Percentiles rank a stretch among this genome's conserved stretches.
phyloP scores from a whole-genome alignment of 2,329 filamentous ascomycete genomes.

The Chaetomiaceae sp. region DNA sequence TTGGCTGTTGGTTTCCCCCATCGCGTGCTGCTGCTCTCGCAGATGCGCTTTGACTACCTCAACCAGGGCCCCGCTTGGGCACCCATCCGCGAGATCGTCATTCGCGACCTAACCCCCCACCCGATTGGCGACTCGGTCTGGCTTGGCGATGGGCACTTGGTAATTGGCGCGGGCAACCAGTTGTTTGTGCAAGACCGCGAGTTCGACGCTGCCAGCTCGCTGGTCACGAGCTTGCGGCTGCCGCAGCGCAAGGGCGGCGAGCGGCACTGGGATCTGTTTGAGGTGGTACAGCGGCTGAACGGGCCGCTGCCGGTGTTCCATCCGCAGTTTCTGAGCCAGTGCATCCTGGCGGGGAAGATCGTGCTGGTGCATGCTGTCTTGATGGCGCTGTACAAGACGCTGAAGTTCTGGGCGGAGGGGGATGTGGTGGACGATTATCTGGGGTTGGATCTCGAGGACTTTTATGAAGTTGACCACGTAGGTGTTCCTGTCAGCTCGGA shows the following conservation, averaged over 20 bases:
- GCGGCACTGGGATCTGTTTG: constrained; percentile 62
- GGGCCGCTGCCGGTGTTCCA: constrained; percentile 86
- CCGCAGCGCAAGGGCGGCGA: constrained; percentile 41
- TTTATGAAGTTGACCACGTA: constrained; percentile 40
- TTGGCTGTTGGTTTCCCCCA: constrained; percentile 90
- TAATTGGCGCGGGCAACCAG: constrained; percentile 87
- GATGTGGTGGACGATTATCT: constrained; percentile 76
- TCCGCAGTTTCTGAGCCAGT: constrained; percentile 83
- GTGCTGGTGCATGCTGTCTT: constrained; percentile 66
- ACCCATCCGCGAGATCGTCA: constrained; percentile 73
- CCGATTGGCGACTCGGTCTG: constrained; percentile 91
- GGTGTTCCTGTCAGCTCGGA: constrained; percentile 17
- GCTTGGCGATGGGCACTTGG: constrained; percentile 76
- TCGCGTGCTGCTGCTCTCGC: constrained; percentile 71
- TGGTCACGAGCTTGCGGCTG: constrained; percentile 48
- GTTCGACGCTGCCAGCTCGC: constrained; percentile 57
- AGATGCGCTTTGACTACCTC: constrained; percentile 87
- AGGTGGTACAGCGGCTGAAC: constrained; percentile 77
- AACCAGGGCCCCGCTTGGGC: constrained; percentile 88
- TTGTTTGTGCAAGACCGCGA: constrained; percentile 76
- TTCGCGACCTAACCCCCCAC: constrained; percentile 75
- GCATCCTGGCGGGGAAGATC: constrained; percentile 73
- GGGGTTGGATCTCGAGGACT: constrained; percentile 56
- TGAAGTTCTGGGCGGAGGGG: constrained; percentile 79
- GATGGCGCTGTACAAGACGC: constrained; percentile 61